These are phyloP conservation scores for Botryobasidium botryosum DNA, from an alignment of 768 basidiomycete genomes.

Conservation along the genomic window DNA sequence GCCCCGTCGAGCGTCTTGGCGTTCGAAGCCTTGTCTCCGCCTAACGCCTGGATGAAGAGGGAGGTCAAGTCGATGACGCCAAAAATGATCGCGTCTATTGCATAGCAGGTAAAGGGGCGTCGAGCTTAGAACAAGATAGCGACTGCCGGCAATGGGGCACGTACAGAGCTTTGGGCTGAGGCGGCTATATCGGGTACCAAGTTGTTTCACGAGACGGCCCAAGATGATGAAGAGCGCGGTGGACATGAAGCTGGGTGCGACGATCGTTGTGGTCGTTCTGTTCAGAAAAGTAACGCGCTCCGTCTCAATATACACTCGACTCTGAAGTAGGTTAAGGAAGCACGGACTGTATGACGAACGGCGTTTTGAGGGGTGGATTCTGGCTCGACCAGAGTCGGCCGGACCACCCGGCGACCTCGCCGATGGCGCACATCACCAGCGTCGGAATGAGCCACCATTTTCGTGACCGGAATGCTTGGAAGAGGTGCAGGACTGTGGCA, in stretches of 20 bases:
- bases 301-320: background rate
- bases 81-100: slow-evolving; percentile 4
- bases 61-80: background rate
- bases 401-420: slow-evolving; percentile 7
- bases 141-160: background rate
- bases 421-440: slow-evolving; percentile 7
- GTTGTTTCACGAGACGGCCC: slow-evolving; percentile 1
- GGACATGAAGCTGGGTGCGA: slow-evolving; percentile 9
- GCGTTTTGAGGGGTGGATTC: slow-evolving; percentile 1
- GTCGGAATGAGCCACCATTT: slow-evolving; percentile 9
- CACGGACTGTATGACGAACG: slow-evolving; percentile 9
- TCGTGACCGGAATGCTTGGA: slow-evolving; percentile 1
- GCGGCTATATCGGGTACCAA: slow-evolving; percentile 7
- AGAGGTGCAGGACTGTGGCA: slow-evolving; percentile 1
- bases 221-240: slow-evolving; percentile 9
- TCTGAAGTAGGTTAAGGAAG: background rate
- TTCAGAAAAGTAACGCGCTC: background rate
- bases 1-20: slow-evolving; percentile 2
- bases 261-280: slow-evolving; percentile 2
- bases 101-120: background rate
- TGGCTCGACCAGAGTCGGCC: slow-evolving; percentile 4
- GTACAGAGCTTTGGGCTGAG: slow-evolving; percentile 6
- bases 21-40: slow-evolving; percentile 4
- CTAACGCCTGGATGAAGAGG: slow-evolving; percentile 4
- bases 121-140: background rate